Evolutionary conservation across 768 basidiomycete species (phyloP), one percentile per base, ranked within the genome.

Genomic region (Paxillus involutus): DNA sequence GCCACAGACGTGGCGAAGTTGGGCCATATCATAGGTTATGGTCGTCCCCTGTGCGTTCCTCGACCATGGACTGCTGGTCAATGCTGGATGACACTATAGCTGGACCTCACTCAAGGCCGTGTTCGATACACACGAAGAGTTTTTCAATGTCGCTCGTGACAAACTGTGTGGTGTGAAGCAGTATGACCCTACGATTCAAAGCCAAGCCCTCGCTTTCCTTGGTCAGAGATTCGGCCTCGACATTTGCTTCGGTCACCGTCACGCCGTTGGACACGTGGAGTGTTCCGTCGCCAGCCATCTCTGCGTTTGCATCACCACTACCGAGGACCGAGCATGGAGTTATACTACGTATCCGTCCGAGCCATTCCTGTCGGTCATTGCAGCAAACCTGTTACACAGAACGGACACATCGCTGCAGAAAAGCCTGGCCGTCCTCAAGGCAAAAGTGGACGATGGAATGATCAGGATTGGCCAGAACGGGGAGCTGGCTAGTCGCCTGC

Each of bases 341-440:
- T 55, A 49, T 21, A 55, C 53, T 12, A 30, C 37, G 3, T 56
- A 53, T 24, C 51, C 58, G 32, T 61, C 54, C 6, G 58, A 61
- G 8, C 46, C 59, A 4, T 6, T 52, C 19, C 9, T 59, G 1
- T 59, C 57, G 10, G 59, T 49, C 9, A 44, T 43, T 4, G 54
- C 58, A 0, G 49, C 54, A 0, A 19, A 10, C 33, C 13, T 48
- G 8, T 32, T 54, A 21, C 52, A 53, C 17, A 3, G 29, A 10
- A 7, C 11, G 4, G 4, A 13, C 12, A 6, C 3, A 6, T 2
- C n/a, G 3, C 30, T 47, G 32, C 2, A 0, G 4, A 4, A 1
- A 21, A 16, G 10, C 37, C 56, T n/a, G 35, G 0, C 3, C 8
- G 13, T 26, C 2, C 37, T 59, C 7, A 10, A 24, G 37, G 3